Base-by-base conservation (phyloP, 352 stramenopile genomes). In the Phytopythium helicoides region DNA sequence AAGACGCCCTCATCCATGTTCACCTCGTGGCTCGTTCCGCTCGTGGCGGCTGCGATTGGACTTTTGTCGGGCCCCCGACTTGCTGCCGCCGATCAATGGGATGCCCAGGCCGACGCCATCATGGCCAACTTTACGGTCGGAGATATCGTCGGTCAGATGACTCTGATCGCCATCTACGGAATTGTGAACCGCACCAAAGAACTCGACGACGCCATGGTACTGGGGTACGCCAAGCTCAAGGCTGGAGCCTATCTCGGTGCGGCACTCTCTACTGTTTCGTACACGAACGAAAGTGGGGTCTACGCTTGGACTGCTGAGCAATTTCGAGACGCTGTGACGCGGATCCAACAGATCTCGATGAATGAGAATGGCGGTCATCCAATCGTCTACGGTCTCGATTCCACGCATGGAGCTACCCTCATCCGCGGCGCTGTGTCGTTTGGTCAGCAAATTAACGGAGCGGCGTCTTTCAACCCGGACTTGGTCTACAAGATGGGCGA, bases 211-310 rank as follows among this genome's bases (percentile, higher is more conserved):
- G 71, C 76, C 28, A 62, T 75, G 19, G 71, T 96, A 22, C 68
- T 71, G 18, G 44, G 72, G 8, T 89, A 86, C 46, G 84, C 84
- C 2, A 64, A 76, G 51, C 56, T 84, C 14, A 76, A 87, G 14
- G 66, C 95, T 31, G 87, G 89, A 2, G 94, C 81, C 19, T 90
- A 94, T 40, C 55, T 96, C 25, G 95, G 95, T 58, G 72, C 73
- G 3, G 68, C 73, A n/a, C 80, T 80, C 39, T 50, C n/a, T n/a
- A n/a, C 54, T 9, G 63, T 58, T 1, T 18, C 10, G 18, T n/a
- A 42, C 41, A 6, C 25, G 15, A 26, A 62, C 36, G 58, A 31
- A 31, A n/a, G n/a, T n/a, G n/a, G n/a, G n/a, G 36, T 62, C 36
- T 57, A 56, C 28, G 61, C 59, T 19, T 92, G 69, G 54, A 85